phyloP scores from a whole-genome alignment of 345 rosid genomes.

The Nephelium lappaceum region DNA sequence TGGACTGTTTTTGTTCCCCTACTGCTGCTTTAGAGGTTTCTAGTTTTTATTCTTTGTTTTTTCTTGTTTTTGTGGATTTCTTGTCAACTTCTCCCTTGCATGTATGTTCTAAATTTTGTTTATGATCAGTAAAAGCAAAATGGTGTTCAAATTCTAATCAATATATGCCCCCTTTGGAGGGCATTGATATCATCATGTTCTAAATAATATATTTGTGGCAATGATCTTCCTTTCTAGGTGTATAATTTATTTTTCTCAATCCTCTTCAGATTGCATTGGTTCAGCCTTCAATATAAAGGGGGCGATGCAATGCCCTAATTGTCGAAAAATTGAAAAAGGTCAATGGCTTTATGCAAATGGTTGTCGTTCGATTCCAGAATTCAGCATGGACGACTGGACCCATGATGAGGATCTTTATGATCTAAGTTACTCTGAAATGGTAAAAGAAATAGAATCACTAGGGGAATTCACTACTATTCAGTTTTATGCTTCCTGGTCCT shows the following conservation, averaged over 20 bases:
- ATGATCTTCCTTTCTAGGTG: not conserved
- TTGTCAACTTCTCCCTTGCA: not conserved
- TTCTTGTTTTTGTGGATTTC: not conserved
- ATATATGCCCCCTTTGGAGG: not conserved
- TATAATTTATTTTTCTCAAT: constrained; percentile 16
- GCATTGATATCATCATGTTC: not conserved
- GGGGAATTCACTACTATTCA: constrained; percentile 9
- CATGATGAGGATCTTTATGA: constrained; percentile 94
- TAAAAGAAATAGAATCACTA: constrained; percentile 26
- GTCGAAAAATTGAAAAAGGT: constrained; percentile 96
- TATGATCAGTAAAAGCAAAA: not conserved
- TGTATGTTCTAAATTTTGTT: not conserved
- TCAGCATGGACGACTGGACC: constrained; percentile 85
- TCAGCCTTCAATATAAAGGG: constrained; percentile 98
- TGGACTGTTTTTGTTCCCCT: not conserved
- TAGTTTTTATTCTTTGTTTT: not conserved
- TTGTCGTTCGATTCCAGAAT: constrained; percentile 70
- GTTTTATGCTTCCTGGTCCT: constrained; percentile 7
- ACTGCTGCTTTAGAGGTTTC: not conserved
- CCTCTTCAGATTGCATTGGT: constrained; percentile 85
- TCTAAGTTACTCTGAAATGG: constrained; percentile 83
- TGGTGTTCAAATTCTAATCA: not conserved
- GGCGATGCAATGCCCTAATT: constrained; percentile 97
- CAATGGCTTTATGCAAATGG: constrained; percentile 97
- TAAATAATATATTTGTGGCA: not conserved